Evolutionary conservation across 2,329 filamentous ascomycete species (phyloP).

Genomic region (Pyricularia pennisetigena): DNA sequence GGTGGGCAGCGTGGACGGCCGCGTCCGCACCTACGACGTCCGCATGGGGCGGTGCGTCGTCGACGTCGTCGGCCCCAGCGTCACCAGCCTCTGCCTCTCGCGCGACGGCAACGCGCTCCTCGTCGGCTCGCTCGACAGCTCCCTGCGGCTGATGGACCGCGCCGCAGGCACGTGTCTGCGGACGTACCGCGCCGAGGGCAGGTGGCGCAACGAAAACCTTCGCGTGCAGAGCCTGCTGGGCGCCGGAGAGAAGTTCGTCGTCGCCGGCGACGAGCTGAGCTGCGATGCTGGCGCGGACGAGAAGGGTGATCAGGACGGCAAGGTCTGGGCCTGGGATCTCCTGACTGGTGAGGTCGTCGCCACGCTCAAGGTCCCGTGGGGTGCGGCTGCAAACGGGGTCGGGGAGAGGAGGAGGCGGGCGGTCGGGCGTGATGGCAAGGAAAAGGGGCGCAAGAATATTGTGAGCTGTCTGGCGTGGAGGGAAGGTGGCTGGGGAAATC

Average conservation of each 20-base stretch:
- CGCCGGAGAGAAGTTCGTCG: slow-evolving; percentile 63
- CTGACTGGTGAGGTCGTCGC: slow-evolving; percentile 60
- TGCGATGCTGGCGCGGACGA: slow-evolving; percentile 10
- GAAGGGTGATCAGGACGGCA: slow-evolving; percentile 37
- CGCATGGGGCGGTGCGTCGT: slow-evolving; percentile 60
- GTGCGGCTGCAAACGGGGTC: slow-evolving; percentile 27
- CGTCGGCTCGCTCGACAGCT: slow-evolving; percentile 66
- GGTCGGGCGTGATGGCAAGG: slow-evolving; percentile 49
- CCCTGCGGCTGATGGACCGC: slow-evolving; percentile 72
- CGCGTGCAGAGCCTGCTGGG: slow-evolving; percentile 70
- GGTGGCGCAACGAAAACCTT: slow-evolving; percentile 55
- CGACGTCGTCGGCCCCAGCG: slow-evolving; percentile 59
- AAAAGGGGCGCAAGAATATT: slow-evolving; percentile 49
- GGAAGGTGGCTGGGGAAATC: slow-evolving; percentile 50
- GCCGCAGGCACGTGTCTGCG: slow-evolving; percentile 63
- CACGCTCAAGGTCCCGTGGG: slow-evolving; percentile 49
- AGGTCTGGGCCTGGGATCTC: slow-evolving; percentile 75
- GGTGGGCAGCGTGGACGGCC: slow-evolving; percentile 74
- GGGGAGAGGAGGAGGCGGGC: slow-evolving; percentile 37
- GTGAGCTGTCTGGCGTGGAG: slow-evolving; percentile 55
- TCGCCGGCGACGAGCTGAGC: slow-evolving; percentile 68
- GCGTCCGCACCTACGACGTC: slow-evolving; percentile 73
- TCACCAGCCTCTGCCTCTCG: slow-evolving; percentile 68
- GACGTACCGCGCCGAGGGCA: slow-evolving; percentile 47
- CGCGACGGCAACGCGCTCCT: slow-evolving; percentile 66